Evolutionary conservation across 306 rosid genomes (phyloP).

Genomic region (Pyrus pyrifolia): DNA sequence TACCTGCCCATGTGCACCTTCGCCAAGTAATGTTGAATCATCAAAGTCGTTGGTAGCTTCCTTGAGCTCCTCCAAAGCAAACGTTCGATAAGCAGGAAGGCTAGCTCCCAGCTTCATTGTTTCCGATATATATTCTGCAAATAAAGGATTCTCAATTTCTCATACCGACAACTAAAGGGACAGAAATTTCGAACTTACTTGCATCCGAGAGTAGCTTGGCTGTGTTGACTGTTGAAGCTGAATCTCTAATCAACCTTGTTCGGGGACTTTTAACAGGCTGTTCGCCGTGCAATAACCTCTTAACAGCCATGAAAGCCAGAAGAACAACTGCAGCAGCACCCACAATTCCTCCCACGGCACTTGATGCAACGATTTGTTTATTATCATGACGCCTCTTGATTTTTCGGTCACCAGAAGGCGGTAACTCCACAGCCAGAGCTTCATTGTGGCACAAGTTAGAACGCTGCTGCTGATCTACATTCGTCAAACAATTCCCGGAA

Average conservation of each 20-base stretch:
- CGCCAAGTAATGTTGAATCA: constrained; percentile 51
- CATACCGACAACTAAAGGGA: background rate
- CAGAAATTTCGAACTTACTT: constrained; percentile 50
- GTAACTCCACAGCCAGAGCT: constrained; percentile 76
- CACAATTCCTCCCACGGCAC: constrained; percentile 43
- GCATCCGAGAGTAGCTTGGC: constrained; percentile 89
- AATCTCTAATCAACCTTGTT: constrained; percentile 49
- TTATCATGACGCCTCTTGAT: constrained; percentile 23
- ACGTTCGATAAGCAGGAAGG: constrained; percentile 81
- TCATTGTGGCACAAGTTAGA: constrained; percentile 55
- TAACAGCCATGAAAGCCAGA: constrained; percentile 43
- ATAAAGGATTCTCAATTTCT: background rate
- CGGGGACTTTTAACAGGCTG: constrained; percentile 23
- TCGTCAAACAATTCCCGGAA: constrained; percentile 59
- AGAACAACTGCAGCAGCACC: constrained; percentile 48
- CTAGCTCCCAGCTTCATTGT: constrained; percentile 90
- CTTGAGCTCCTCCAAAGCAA: constrained; percentile 73
- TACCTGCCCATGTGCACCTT: constrained; percentile 69
- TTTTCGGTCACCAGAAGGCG: constrained; percentile 23
- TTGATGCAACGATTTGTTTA: constrained; percentile 42
- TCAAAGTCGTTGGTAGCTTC: constrained; percentile 86
- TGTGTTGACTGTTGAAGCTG: constrained; percentile 48
- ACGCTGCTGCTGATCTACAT: constrained; percentile 35
- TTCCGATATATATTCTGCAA: constrained; percentile 72
- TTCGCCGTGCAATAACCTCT: constrained; percentile 23